Evolutionary conservation across 2,329 filamentous ascomycete species (phyloP).

Genomic region (Thielaviopsis populi): DNA sequence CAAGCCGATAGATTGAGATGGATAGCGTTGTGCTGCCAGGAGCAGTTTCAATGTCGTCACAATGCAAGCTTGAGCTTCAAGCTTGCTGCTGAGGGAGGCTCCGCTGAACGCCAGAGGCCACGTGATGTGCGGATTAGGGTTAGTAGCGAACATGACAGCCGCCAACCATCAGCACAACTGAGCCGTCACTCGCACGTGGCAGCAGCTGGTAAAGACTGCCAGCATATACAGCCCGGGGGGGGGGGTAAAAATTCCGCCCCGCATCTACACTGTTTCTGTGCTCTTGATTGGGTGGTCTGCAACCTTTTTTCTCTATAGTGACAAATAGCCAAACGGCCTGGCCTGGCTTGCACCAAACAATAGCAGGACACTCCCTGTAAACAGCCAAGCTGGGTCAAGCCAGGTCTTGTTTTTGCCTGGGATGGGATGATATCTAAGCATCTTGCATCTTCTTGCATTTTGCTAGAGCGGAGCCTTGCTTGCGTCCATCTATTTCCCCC

Average conservation of each 20-base stretch:
- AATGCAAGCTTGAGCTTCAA: neutral
- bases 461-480: neutral
- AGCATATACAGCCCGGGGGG: too few species aligned
- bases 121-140: neutral
- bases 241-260: neutral
- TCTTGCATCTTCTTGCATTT: too few species aligned
- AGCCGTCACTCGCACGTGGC: neutral
- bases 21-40: neutral
- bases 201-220: neutral
- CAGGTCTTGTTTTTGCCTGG: neutral
- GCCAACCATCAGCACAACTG: too few species aligned
- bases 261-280: neutral
- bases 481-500: neutral
- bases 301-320: neutral
- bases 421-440: neutral
- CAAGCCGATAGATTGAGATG: neutral
- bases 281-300: neutral
- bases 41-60: neutral
- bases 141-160: neutral
- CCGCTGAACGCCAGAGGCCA: neutral
- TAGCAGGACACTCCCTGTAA: neutral
- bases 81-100: neutral
- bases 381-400: neutral
- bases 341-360: neutral
- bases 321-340: neutral